Conservation (phyloP, 805 yeast species). For the Teunomyces tritomae region DNA sequence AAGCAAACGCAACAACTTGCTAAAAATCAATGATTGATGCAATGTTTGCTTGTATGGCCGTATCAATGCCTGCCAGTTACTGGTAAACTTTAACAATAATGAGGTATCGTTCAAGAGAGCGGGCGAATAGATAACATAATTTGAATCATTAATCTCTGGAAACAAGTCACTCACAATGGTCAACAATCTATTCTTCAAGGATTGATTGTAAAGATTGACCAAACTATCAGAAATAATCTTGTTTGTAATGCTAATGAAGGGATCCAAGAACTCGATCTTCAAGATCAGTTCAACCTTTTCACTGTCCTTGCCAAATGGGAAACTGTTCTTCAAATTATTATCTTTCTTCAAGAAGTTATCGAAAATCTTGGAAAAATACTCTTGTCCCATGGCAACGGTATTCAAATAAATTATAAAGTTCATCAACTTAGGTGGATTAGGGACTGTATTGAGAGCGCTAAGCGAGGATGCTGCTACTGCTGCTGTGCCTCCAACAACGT, state of each 20-base stretch:
- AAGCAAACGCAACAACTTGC: slow-evolving; percentile 45
- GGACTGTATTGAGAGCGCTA: slow-evolving; percentile 15
- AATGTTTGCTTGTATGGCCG: slow-evolving; percentile 63
- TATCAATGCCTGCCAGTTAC: slow-evolving; percentile 62
- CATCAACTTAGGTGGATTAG: slow-evolving; percentile 47
- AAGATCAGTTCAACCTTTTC: slow-evolving; percentile 31
- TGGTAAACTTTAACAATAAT: slow-evolving; percentile 48
- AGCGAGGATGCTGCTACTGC: slow-evolving; percentile 21
- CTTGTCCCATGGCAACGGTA: slow-evolving; percentile 62
- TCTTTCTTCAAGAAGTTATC: slow-evolving; percentile 35
- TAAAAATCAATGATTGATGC: slow-evolving; percentile 49
- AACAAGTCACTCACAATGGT: slow-evolving; percentile 43
- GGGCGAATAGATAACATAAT: slow-evolving; percentile 30
- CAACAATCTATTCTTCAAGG: slow-evolving; percentile 44
- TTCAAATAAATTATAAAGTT: slow-evolving; percentile 69
- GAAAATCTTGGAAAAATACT: slow-evolving; percentile 54
- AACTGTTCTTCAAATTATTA: slow-evolving; percentile 20
- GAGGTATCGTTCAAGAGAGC: slow-evolving; percentile 26
- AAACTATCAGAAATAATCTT: slow-evolving; percentile 34
- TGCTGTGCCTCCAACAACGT: slow-evolving; percentile 32
- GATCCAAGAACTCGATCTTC: slow-evolving; percentile 31
- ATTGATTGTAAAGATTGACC: slow-evolving; percentile 47
- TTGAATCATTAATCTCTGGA: slow-evolving; percentile 29
- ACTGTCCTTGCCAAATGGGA: slow-evolving; percentile 37
- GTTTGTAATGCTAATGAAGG: slow-evolving; percentile 15